These are phyloP conservation scores for Verticillium albo-atrum DNA, from an alignment of 2,329 filamentous ascomycete genomes.

Conservation along the genomic window DNA sequence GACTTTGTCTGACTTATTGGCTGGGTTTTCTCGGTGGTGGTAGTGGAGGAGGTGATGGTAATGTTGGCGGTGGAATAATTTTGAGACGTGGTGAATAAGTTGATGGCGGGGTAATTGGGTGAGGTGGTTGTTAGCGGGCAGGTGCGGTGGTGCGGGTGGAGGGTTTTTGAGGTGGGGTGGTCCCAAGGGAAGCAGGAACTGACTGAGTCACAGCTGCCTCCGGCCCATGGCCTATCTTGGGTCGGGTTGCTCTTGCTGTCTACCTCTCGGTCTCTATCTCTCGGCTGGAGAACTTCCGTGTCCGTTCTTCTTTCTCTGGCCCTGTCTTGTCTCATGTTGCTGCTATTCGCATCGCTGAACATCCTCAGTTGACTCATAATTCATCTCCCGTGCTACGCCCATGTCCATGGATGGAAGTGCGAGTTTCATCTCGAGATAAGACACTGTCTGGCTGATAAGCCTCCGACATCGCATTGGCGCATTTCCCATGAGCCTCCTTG, in stretches of 20 bases:
- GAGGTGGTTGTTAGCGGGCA: background rate
- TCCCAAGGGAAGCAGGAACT: too few species aligned
- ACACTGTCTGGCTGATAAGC: background rate
- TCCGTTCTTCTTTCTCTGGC: background rate
- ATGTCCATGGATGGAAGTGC: background rate
- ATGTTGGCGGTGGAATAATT: background rate
- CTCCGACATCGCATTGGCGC: background rate
- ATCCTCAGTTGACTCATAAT: background rate
- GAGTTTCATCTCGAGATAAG: conserved; percentile 1
- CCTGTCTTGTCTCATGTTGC: background rate
- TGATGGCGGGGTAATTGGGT: conserved; percentile 3
- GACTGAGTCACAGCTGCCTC: background rate
- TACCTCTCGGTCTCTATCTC: background rate
- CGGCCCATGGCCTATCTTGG: background rate
- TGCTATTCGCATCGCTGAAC: background rate
- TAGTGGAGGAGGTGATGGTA: background rate
- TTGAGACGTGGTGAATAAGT: too few species aligned
- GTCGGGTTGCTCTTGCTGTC: background rate
- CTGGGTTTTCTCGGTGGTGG: too few species aligned
- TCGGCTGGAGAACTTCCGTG: background rate
- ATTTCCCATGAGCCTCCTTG: background rate
- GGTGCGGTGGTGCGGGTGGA: background rate
- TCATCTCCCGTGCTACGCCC: background rate
- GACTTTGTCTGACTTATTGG: too few species aligned
- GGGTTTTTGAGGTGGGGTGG: conserved; percentile 1